phyloP scores from a whole-genome alignment of 192 early-diverging fungal species.

The Coemansia erecta region DNA sequence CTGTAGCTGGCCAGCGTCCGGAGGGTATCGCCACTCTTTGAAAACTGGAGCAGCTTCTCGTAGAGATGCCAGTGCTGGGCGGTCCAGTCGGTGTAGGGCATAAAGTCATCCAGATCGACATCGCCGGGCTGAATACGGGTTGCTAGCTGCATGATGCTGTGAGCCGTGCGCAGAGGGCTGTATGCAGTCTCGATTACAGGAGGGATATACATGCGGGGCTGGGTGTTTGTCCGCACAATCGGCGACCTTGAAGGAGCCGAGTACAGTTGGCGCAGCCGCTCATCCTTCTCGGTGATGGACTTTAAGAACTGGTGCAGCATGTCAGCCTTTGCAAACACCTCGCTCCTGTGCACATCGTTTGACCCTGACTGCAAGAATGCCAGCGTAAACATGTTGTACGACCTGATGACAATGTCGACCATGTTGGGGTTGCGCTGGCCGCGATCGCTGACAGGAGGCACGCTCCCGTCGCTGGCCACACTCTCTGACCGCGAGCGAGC shows the following conservation, averaged over 20 bases:
- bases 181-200: slow-evolving; percentile 8
- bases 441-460: slow-evolving; percentile 20
- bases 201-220: slow-evolving; percentile 33
- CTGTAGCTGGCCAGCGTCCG: slow-evolving; percentile 27
- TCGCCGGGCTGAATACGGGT: slow-evolving; percentile 33
- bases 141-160: slow-evolving; percentile 20
- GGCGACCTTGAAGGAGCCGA: slow-evolving; percentile 9
- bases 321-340: slow-evolving; percentile 30
- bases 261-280: slow-evolving; percentile 39
- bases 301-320: slow-evolving; percentile 42
- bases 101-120: slow-evolving; percentile 33
- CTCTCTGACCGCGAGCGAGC: slow-evolving; percentile 1
- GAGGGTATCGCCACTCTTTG: slow-evolving; percentile 13
- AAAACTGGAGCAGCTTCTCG: slow-evolving; percentile 25
- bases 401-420: slow-evolving; percentile 48
- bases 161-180: slow-evolving; percentile 9
- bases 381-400: slow-evolving; percentile 47
- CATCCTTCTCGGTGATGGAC: slow-evolving; percentile 42
- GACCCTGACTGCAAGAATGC: slow-evolving; percentile 29
- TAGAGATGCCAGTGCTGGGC: slow-evolving; percentile 38
- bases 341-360: slow-evolving; percentile 21
- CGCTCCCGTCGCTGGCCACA: background rate
- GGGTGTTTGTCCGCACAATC: background rate
- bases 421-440: slow-evolving; percentile 45
- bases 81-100: slow-evolving; percentile 31